phyloP scores from a whole-genome alignment of 163 green algal species.

The Chloromonas sp. region DNA sequence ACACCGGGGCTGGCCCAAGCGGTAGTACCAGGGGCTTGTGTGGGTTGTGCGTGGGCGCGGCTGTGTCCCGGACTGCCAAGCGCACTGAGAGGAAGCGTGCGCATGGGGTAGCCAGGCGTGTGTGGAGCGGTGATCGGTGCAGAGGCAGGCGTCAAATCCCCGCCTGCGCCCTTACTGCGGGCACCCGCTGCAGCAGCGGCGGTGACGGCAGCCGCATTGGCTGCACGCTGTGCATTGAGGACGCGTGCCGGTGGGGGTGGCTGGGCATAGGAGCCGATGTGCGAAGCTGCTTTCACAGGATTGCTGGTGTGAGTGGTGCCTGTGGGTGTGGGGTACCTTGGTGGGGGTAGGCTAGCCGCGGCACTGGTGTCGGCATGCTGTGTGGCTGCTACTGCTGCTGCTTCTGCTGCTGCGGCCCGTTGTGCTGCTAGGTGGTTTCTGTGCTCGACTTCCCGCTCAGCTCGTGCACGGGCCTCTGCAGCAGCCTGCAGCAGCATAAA shows the following conservation, averaged over 20 bases:
- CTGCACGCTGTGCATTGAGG: not conserved
- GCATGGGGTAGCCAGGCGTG: not conserved
- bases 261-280: conserved; percentile 5
- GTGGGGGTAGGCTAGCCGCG: not conserved
- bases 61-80: not conserved
- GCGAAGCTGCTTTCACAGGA: not conserved
- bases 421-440: no score
- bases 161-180: not conserved
- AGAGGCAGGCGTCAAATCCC: not conserved
- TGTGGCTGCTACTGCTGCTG: not conserved
- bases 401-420: no score
- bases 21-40: not conserved
- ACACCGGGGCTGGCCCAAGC: not conserved
- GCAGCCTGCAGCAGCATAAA: not conserved
- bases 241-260: not conserved
- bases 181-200: not conserved
- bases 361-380: not conserved
- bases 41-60: no score
- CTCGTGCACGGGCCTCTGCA: not conserved
- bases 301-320: not conserved
- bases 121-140: not conserved
- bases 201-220: not conserved
- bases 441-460: not conserved
- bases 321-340: not conserved
- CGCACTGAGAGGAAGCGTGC: not conserved